A percentile compares a stretch with the other conserved stretches of the same genome.
Evolutionary conservation across 2,329 filamentous ascomycete genomes (phyloP).

Genomic region (Colletotrichum cereale): DNA sequence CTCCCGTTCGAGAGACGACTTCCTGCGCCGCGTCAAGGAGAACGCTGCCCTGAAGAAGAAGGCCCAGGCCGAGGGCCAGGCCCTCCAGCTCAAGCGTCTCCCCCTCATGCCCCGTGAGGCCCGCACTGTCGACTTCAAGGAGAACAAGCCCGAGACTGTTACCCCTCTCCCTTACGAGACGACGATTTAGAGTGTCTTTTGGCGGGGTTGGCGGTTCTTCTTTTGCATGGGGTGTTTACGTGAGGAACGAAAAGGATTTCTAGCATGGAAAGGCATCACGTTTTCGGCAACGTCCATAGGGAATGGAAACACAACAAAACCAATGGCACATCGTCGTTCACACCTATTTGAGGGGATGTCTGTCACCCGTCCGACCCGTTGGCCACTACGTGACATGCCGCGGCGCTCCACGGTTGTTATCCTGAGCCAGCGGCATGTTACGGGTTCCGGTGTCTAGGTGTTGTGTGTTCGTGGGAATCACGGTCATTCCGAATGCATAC

Average conservation of each 20-base stretch:
- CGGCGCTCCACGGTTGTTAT: conserved; percentile 9
- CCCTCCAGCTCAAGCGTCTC: conserved; percentile 93
- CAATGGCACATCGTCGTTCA: conserved; percentile 40
- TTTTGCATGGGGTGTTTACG: conserved; percentile 43
- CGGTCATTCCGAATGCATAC: conserved; percentile 18
- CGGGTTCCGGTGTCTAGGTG: conserved; percentile 30
- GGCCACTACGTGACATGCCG: conserved; percentile 9
- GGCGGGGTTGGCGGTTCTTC: conserved; percentile 41
- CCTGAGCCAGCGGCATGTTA: conserved; percentile 9
- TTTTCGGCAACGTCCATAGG: conserved; percentile 43
- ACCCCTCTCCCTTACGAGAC: conserved; percentile 97
- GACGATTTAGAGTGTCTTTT: conserved; percentile 78
- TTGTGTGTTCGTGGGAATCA: conserved; percentile 28
- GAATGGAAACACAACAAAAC: conserved; percentile 42
- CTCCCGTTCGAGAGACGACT: conserved; percentile 96
- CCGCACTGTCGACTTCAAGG: conserved; percentile 82
- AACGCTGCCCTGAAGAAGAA: conserved; percentile 94
- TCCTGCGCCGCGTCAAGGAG: conserved; percentile 95
- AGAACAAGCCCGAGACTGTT: conserved; percentile 91
- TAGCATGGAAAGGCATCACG: conserved; percentile 43
- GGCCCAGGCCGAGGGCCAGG: conserved; percentile 89
- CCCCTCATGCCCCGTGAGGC: conserved; percentile 84
- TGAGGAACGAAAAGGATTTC: conserved; percentile 42
- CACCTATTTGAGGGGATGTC: conserved; percentile 18
- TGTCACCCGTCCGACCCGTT: conserved; percentile 27